phyloP scores from a whole-genome alignment of 2,329 filamentous ascomycete species.

The Trichoderma arundinaceum region DNA sequence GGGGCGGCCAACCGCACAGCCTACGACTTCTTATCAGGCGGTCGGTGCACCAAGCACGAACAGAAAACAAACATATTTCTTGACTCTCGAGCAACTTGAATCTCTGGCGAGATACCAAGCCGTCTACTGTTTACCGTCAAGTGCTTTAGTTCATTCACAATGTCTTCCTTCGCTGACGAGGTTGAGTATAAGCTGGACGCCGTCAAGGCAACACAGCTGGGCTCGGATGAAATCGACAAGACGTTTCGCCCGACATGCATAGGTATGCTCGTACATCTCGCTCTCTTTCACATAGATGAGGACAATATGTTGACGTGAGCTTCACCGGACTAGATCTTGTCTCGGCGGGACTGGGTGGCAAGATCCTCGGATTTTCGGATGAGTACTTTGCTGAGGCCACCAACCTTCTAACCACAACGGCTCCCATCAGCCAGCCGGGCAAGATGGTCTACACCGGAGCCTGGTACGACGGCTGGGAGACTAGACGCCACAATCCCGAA shows the following conservation, averaged over 20 bases:
- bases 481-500: slow-evolving; percentile 67
- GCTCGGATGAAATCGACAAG: slow-evolving; percentile 62
- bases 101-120: background rate
- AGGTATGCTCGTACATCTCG: slow-evolving; percentile 49
- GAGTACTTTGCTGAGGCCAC: slow-evolving; percentile 71
- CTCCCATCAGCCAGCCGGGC: slow-evolving; percentile 66
- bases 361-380: slow-evolving; percentile 68
- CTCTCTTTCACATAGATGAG: background rate
- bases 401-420: slow-evolving; percentile 68
- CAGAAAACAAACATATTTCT: background rate
- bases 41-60: background rate
- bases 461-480: slow-evolving; percentile 76
- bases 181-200: slow-evolving; percentile 62
- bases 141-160: slow-evolving; percentile 35
- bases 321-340: slow-evolving; percentile 65
- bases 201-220: slow-evolving; percentile 56
- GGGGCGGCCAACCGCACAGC: background rate
- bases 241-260: slow-evolving; percentile 67
- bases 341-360: slow-evolving; percentile 65
- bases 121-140: background rate
- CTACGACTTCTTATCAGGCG: slow-evolving; percentile 11
- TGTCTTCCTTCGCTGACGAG: slow-evolving; percentile 50
- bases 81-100: background rate
- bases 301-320: background rate
- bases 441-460: slow-evolving; percentile 73